Base-by-base conservation (phyloP, 2,329 filamentous ascomycete species). In the Magnaporthiopsis rhizophila region DNA sequence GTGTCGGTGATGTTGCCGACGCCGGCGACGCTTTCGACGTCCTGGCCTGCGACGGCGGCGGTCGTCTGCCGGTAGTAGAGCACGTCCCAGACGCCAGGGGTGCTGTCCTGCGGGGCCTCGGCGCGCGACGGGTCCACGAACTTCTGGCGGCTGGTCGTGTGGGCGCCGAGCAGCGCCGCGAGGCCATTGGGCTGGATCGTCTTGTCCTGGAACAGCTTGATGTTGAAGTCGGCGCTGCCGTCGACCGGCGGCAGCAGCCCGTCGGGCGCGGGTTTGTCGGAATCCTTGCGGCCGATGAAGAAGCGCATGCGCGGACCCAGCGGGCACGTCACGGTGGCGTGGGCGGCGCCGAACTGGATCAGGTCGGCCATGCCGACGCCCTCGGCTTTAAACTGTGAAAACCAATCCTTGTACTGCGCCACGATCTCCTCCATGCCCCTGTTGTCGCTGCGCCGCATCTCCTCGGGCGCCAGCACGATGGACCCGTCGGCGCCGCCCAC, bases 121-220 rank as follows among this genome's bases (percentile, higher is more conserved):
- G 72, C 71, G 21, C 76, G 72, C 3, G 68, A 60, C 0, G 74
- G 66, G 64, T 81, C 76, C 63, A 80, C 75, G 65, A 78, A 77
- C 63, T 74, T 75, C 67, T 85, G 81, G 66, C 74, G 77, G 21
- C 80, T 78, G 12, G 77, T 73, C 3, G 78, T 79, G 70, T 86
- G 83, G 0, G 83, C 82, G 62, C 83, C 83, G 1, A 86, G 68
- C 1, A 86, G 77, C 0, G 83, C 82, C 1, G 80, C 78, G 3
- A 85, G 76, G 57, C 83, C 82, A 38, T 72, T 72, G 1, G 80
- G 71, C 4, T 71, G 73, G 72, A 85, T 81, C 1, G 80, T 81
- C 71, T 84, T 84, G 65, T 75, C 76, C 24, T 68, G 65, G 70
- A 84, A 85, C 1, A 82, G 74, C 2, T 72, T 67, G 64, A 83